Percentiles rank a stretch among this genome's conserved stretches.
Evolutionary conservation across 225 moss, liverwort and hornwort species (phyloP).

Genomic region (Bryum argenteum): DNA sequence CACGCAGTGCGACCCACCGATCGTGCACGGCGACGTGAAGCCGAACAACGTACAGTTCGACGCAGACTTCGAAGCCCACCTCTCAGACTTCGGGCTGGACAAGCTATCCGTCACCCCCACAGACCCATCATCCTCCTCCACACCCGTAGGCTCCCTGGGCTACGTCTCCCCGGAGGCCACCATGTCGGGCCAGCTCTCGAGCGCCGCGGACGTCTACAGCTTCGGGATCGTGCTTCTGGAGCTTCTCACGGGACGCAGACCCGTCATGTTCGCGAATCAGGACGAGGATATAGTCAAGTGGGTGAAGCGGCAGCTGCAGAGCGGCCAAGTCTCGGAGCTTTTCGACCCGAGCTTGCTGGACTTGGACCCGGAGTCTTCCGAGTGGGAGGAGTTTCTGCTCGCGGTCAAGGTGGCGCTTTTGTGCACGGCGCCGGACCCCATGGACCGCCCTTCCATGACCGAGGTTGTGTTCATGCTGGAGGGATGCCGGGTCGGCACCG

Average conservation of each 20-base stretch:
- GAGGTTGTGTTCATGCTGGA: conserved; percentile 98
- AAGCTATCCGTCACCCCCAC: conserved; percentile 61
- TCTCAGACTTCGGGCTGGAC: conserved; percentile 66
- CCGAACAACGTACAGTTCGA: conserved; percentile 73
- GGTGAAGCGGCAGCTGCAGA: conserved; percentile 94
- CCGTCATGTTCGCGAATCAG: conserved; percentile 78
- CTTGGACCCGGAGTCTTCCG: conserved; percentile 84
- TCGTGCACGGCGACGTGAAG: conserved; percentile 68
- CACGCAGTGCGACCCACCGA: conserved; percentile 61
- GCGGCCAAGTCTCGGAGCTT: conserved; percentile 85
- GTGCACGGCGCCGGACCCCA: conserved; percentile 91
- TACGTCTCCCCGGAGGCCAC: conserved; percentile 88
- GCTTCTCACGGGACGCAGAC: conserved; percentile 79
- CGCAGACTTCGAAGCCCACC: conserved; percentile 61
- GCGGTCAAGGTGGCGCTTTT: conserved; percentile 94
- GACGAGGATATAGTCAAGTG: conserved; percentile 96
- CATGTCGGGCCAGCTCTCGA: conserved; percentile 72
- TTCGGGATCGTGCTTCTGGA: conserved; percentile 95
- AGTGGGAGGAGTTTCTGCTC: conserved; percentile 96
- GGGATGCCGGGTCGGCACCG: conserved; percentile 82
- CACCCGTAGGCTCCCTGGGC: conserved; percentile 76
- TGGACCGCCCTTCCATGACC: conserved; percentile 94
- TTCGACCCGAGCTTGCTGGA: conserved; percentile 89
- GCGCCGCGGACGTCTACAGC: conserved; percentile 91
- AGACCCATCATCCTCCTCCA: conserved; percentile 71